Evolutionary conservation across 2,329 filamentous ascomycete species (phyloP).

Genomic region (Canariomyces notabilis): DNA sequence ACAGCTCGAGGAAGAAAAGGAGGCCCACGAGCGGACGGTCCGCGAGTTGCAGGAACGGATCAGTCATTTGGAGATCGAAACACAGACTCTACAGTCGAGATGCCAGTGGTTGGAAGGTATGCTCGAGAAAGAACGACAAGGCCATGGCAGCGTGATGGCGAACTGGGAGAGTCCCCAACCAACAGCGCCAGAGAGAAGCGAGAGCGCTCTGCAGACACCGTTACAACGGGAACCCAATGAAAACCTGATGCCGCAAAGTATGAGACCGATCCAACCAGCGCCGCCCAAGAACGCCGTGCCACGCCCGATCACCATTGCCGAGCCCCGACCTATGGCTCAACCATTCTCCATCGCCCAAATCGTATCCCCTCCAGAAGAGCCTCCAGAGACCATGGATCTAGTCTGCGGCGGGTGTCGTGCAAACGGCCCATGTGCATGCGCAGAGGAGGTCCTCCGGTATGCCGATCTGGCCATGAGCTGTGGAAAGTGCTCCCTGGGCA

Average conservation of each 20-base stretch:
- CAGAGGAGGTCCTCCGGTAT: slow-evolving; percentile 53
- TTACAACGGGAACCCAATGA: slow-evolving; percentile 6
- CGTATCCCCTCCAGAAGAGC: slow-evolving; percentile 48
- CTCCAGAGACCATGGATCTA: slow-evolving; percentile 34
- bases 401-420: slow-evolving; percentile 54
- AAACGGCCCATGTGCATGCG: slow-evolving; percentile 52
- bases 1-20: slow-evolving; percentile 57
- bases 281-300: slow-evolving; percentile 9
- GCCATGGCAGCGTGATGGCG: slow-evolving; percentile 28
- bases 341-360: slow-evolving; percentile 54
- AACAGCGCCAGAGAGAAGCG: slow-evolving; percentile 2
- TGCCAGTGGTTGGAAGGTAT: slow-evolving; percentile 60
- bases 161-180: slow-evolving; percentile 16
- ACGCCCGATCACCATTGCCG: slow-evolving; percentile 22
- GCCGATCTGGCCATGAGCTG: slow-evolving; percentile 52
- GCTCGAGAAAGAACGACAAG: slow-evolving; percentile 53
- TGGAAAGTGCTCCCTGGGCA: slow-evolving; percentile 58
- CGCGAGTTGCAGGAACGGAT: slow-evolving; percentile 54
- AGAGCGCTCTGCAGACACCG: slow-evolving; percentile 4
- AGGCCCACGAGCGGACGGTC: slow-evolving; percentile 52
- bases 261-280: slow-evolving; percentile 12
- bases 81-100: slow-evolving; percentile 59
- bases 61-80: slow-evolving; percentile 56
- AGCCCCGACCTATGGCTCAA: slow-evolving; percentile 32
- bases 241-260: not conserved